Base-by-base conservation (phyloP, 2,329 filamentous ascomycete species). In the Dendrostoma leiphaemia region DNA sequence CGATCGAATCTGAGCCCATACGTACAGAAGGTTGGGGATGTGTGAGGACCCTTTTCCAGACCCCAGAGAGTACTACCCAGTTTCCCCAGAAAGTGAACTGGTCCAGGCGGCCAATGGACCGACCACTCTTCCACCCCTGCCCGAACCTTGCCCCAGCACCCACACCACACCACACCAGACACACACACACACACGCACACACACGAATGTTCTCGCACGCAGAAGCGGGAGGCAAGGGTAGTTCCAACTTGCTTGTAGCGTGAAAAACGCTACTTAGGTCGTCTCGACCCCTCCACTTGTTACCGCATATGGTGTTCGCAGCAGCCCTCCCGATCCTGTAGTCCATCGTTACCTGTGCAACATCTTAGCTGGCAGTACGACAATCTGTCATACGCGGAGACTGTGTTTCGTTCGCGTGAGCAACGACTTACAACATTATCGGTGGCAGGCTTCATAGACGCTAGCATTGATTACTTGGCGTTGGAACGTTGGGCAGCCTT, bases 291-390 rank as follows among this genome's bases (percentile, higher is more conserved):
- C 54, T 59, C 54, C 51, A 35, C 46, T 47, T 45, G 32, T 49
- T 59, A 48, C 50, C 46, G 50, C 47, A 53, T 53, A 45, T 66
- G 67, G 68, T 47, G 35, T 66, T 70, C 64, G 65, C 69, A 48
- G 28, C 61, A 61, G 63, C 65, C 64, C 61, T 71, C 67, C 70
- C 70, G 69, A 72, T 69, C 63, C 67, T 70, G 63, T 69, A 67
- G 52, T 67, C 67, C 65, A 67, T 66, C 67, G 62, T 62, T 65
- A 58, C 65, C 64, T 71, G 76, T 79, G 65, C 66, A 60, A 79
- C 76, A 61, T 64, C 64, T 67, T 64, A 55, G 69, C 67, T 75
- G 71, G 73, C 73, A 72, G 74, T 77, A 70, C 70, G 63, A 76
- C 74, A 65, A 61, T 56, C 59, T 63, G 64, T 59, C 57, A 48